Base-by-base conservation (phyloP, 371 early-diverging fungal genomes). In the Mucor mucedo region DNA sequence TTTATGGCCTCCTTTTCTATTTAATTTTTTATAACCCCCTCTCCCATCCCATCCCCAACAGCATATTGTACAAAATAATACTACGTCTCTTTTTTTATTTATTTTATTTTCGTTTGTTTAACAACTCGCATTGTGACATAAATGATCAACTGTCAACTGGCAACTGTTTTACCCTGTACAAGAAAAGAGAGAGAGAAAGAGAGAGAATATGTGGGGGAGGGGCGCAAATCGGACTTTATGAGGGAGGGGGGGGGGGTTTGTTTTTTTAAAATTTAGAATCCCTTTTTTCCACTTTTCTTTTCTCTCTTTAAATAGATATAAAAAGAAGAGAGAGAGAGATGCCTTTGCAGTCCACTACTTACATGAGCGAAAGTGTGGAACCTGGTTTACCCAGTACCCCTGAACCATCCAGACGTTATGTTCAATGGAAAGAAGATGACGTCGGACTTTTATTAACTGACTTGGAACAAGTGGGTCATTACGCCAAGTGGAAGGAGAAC, bases 381-480 rank as follows among this genome's bases (percentile, higher is more conserved):
- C 14, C 42, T 4, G 48, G 11, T 27, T 21, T 41, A 29, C 41
- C 60, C 61, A 32, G 44, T 13, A 56, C 63, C 5, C 64, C 68
- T 41, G 68, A 67, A 52, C 62, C 65, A n/a, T 61, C 76, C 5
- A 50, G 76, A 62, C 66, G 72, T 7, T 75, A 75, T 55, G 59
- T 71, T 5, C 71, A 71, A 56, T 75, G 76, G 76, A 66, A 60
- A 52, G 71, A 71, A 33, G 72, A 71, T 44, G 76, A 75, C 55
- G 67, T 75, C 56, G 65, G 57, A 44, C 63, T 69, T 29, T 59
- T 75, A 32, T 53, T 75, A 16, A 47, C 50, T 53, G 76, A 75
- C 50, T 45, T 75, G 52, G 72, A 75, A 52, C 63, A 65, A 29
- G 65, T 72, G 52, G 72, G 72, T 10, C 67, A 69, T 58, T 75